A percentile compares a stretch with the other conserved stretches of the same genome.
Conservation (phyloP, 1,139 yeast species). For the Groenewaldozyma auringiensis region DNA sequence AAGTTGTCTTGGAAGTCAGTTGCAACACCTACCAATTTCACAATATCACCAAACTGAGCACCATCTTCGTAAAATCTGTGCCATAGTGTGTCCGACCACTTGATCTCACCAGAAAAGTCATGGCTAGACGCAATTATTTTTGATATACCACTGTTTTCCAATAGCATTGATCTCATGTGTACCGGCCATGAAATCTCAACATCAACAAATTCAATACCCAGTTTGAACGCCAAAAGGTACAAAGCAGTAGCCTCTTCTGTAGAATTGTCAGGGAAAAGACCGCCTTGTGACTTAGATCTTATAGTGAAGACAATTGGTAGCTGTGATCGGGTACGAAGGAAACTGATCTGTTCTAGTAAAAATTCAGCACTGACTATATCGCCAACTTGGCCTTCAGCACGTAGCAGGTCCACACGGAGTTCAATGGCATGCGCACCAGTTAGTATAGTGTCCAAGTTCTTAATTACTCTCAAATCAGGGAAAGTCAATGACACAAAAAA, state of each 20-base stretch:
- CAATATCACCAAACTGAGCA: conserved; percentile 55
- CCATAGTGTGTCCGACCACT: conserved; percentile 72
- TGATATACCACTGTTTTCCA: conserved; percentile 49
- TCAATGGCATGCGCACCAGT: conserved; percentile 76
- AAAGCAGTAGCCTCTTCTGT: conserved; percentile 43
- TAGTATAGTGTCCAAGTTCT: conserved; percentile 45
- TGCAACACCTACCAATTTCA: conserved; percentile 82
- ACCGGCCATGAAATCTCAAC: conserved; percentile 44
- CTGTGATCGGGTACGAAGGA: conserved; percentile 53
- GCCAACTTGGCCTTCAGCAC: conserved; percentile 37
- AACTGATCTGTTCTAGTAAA: conserved; percentile 69
- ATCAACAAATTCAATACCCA: conserved; percentile 47
- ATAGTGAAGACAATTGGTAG: conserved; percentile 79
- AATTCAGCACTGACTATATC: conserved; percentile 32
- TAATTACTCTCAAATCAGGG: conserved; percentile 37
- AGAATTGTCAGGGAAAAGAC: conserved; percentile 58
- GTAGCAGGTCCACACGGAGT: conserved; percentile 66
- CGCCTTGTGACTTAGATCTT: conserved; percentile 76
- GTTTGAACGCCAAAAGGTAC: conserved; percentile 55
- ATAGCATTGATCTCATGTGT: conserved; percentile 36
- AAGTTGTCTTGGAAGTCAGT: conserved; percentile 57
- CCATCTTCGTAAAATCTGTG: conserved; percentile 64
- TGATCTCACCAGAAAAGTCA: conserved; percentile 53
- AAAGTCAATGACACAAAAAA: conserved; percentile 69
- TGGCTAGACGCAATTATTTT: conserved; percentile 78